A percentile compares a stretch with the other conserved stretches of the same genome.
Conservation (phyloP, 306 rosid genomes). For the Styphnolobium japonicum region DNA sequence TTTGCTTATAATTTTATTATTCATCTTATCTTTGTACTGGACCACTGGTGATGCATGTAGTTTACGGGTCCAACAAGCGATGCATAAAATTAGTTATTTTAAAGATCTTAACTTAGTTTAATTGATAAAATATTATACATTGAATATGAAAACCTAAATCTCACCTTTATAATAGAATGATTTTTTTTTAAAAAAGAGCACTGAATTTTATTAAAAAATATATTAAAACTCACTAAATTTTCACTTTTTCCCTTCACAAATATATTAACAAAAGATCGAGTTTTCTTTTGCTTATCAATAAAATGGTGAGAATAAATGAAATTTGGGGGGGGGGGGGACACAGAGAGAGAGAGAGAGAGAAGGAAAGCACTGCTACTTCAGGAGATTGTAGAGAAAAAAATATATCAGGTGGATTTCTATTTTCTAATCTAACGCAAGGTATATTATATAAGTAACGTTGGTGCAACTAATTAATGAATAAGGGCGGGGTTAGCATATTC, state of each 20-base stretch:
- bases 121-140: too few relatives aligned
- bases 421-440: background rate
- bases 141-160: background rate
- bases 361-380: background rate
- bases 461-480: conserved; percentile 24
- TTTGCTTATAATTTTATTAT: background rate
- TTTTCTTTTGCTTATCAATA: background rate
- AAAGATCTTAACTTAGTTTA: too few relatives aligned
- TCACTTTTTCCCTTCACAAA: background rate
- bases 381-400: too few relatives aligned
- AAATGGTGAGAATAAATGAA: background rate
- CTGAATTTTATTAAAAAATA: background rate
- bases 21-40: background rate
- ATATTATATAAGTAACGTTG: background rate
- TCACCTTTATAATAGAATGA: too few relatives aligned
- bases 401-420: background rate
- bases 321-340: too few relatives aligned
- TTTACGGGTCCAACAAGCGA: too few relatives aligned
- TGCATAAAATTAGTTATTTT: too few relatives aligned
- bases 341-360: too few relatives aligned
- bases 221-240: background rate
- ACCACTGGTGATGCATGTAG: too few relatives aligned
- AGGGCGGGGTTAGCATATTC: background rate
- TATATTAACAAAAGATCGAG: background rate
- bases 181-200: too few relatives aligned